phyloP scores from a whole-genome alignment of 169 alveolate species.

The Plasmodium vinckei region DNA sequence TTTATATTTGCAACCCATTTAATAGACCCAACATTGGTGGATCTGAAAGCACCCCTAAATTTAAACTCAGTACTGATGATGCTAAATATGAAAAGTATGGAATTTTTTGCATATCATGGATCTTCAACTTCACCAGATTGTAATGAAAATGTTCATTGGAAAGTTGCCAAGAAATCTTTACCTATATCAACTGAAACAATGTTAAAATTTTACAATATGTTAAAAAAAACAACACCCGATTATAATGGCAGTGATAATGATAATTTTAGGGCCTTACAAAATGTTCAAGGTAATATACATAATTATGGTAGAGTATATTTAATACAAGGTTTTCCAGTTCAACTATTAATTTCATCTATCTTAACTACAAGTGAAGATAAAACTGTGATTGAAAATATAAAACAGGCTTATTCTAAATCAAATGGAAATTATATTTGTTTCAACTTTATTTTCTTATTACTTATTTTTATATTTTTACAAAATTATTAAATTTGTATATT shows the following conservation, averaged over 20 bases:
- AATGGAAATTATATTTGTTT: no score
- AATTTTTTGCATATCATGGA: conserved; percentile 88
- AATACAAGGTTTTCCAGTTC: conserved; percentile 88
- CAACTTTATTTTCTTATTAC: no score
- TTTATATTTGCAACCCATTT: not conserved
- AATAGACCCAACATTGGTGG: conserved; percentile 79
- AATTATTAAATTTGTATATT: no score
- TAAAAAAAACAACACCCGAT: conserved; percentile 79
- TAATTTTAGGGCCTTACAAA: conserved; percentile 85
- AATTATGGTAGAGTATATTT: conserved; percentile 85
- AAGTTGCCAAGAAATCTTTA: conserved; percentile 88
- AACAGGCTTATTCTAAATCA: no score
- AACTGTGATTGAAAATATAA: no score
- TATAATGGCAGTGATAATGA: conserved; percentile 72
- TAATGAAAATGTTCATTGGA: conserved; percentile 89
- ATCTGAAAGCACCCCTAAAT: conserved; percentile 82
- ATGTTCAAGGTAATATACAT: conserved; percentile 79
- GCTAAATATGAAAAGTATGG: conserved; percentile 86
- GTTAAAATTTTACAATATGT: conserved; percentile 86
- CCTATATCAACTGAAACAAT: conserved; percentile 90
- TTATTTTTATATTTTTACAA: no score
- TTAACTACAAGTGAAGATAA: conserved; percentile 27
- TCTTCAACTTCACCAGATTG: conserved; percentile 87
- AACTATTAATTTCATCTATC: conserved; percentile 83
- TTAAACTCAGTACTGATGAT: conserved; percentile 87